Evolutionary conservation across 768 basidiomycete species (phyloP), one percentile per base, ranked within the genome.

Genomic region (Filobasidium wieringae): DNA sequence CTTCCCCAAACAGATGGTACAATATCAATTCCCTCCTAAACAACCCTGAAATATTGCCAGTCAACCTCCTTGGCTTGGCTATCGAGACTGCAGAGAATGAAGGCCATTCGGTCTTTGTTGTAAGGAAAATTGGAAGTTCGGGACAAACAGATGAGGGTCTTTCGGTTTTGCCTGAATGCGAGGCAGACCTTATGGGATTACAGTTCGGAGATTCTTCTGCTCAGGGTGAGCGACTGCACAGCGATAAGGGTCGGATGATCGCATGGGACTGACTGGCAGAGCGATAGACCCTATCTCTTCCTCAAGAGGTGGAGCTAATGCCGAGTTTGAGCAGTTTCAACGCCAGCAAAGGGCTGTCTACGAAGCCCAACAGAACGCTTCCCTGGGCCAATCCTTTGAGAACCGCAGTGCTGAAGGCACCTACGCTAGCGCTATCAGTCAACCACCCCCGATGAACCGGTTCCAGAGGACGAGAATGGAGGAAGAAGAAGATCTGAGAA

Each of bases 71-170:
- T 4, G 82, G 82, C 52, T 84, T 92, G 84, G 82, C 88, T 49
- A 74, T 95, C 34, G 83, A 88, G 58, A 87, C 92, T 74, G 85
- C 89, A 19, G 90, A 92, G 68, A 71, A 78, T 24, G 87, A 91
- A 72, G 91, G 90, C 82, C 70, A 62, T 76, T 67, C 52, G 36
- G 39, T 70, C 3, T 72, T 72, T 45, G 65, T 68, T 1, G 60
- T 66, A 1, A 14, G 66, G 11, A 54, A 41, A 53, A 62, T 17
- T 52, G 56, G 7, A 36, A 50, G 9, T 52, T 61, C 9, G 55
- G 55, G 43, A 63, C 64, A 41, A 63, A 61, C 62, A 15, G 45
- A n/a, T 59, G 41, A 62, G 90, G 88, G 84, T 17, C 90, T 85
- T 72, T 89, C 84, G 22, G 82, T 85, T 17, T 88, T 93, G 68